Evolutionary conservation across 192 early-diverging fungal genomes (phyloP), one percentile per base, ranked within the genome.

Genomic region (Glomus cerebriforme): DNA sequence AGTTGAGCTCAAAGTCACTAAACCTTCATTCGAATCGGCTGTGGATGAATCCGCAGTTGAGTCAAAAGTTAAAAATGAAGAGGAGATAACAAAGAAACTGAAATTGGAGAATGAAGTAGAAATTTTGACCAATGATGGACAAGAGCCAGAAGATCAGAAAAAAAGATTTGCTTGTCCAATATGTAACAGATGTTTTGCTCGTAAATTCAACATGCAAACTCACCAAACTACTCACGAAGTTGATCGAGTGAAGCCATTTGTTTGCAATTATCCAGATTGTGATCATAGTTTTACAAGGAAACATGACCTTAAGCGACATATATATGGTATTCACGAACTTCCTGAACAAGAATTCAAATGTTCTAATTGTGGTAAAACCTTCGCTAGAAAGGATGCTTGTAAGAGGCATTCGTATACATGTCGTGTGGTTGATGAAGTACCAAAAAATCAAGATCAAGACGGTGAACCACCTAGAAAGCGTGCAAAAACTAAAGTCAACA

Each of bases 201-300:
- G 81, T 4, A 82, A 82, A 35, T 82, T 82, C 2, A 82, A 85
- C 58, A 82, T 85, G 81, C 80, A 82, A 79, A 81, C 84, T 8
- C 84, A 85, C 69, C 80, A 81, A 77, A 75, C 80, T 19, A 85
- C 82, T 76, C 84, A 85, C 59, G 82, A 82, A 1, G 17, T 59
- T 29, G 35, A 76, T 43, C 81, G 82, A 63, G 59, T 63, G 10
- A 80, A 75, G 65, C 84, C 84, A 12, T 85, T 82, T 68, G 73
- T 78, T 1, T 85, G 84, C 54, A n/a, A 64, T 32, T 75, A 81
- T n/a, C 73, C 77, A 0, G 79, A 79, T 3, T 85, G 84, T 32
- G 81, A 80, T 31, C 54, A 79, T 7, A 76, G 81, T 73, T 85
- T 85, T 45, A 85, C 82, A 77, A 79, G 84, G 78, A 85, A 85